A percentile compares a stretch with the other conserved stretches of the same genome.
These are phyloP conservation scores for Quercus lobata DNA, from an alignment of 331 rosid genomes.

Conservation along the genomic window DNA sequence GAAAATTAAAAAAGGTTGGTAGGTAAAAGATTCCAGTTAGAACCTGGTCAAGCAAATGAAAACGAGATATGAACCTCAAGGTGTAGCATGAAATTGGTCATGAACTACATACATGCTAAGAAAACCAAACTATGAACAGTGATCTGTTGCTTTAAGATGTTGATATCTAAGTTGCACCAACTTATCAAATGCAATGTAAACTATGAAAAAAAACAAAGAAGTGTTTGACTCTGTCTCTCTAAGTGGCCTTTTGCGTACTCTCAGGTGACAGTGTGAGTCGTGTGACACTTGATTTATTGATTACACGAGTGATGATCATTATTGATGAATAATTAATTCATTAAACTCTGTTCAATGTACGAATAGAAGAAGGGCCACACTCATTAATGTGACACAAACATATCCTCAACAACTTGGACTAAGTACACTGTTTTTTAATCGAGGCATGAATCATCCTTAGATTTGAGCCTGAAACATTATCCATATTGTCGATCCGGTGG, in stretches of 20 bases:
- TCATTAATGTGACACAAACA: conserved; percentile 25
- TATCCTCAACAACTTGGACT: conserved; percentile 15
- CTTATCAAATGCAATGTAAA: too few species aligned
- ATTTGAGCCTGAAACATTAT: conserved; percentile 24
- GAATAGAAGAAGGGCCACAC: conserved; percentile 33
- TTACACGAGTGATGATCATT: background rate
- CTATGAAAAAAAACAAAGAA: background rate
- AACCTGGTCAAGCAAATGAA: too few species aligned
- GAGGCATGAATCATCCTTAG: conserved; percentile 20
- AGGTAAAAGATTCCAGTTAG: too few species aligned
- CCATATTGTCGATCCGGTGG: conserved; percentile 28
- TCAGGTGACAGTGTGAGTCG: too few species aligned
- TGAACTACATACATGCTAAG: too few species aligned
- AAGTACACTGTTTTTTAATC: conserved; percentile 34
- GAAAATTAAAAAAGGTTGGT: too few species aligned
- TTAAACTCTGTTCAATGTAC: background rate
- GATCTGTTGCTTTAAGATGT: too few species aligned
- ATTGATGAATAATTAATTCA: background rate
- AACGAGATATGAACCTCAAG: too few species aligned
- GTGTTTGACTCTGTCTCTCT: background rate
- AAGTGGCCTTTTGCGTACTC: background rate
- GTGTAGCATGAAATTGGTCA: too few species aligned
- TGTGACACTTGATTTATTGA: too few species aligned
- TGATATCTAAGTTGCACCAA: too few species aligned
- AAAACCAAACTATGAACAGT: too few species aligned